Conservation (phyloP, 352 stramenopile genomes). For the Globisporangium middletonii region DNA sequence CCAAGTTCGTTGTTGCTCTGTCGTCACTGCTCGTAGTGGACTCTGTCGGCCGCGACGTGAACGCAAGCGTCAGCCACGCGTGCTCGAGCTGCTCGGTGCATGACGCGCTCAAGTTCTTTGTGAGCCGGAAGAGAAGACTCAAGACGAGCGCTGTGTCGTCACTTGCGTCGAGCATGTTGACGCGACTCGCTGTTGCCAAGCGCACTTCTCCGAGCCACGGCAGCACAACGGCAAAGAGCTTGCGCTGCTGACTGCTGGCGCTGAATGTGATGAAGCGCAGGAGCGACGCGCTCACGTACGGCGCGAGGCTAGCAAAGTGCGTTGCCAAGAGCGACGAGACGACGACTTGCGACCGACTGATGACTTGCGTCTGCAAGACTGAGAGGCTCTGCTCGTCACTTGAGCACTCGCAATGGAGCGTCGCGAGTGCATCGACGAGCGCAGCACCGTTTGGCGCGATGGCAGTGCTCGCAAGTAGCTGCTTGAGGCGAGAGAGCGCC, state of each 20-base stretch:
- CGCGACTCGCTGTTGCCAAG: conserved; percentile 1
- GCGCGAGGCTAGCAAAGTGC: conserved; percentile 23
- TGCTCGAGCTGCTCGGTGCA: conserved; percentile 58
- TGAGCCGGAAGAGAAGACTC: conserved; percentile 48
- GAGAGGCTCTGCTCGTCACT: conserved; percentile 4
- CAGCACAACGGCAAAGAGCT: conserved; percentile 43
- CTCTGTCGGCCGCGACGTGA: conserved; percentile 15
- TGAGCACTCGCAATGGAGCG: conserved; percentile 2
- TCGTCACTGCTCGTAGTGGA: conserved; percentile 5
- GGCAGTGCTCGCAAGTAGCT: conserved; percentile 5
- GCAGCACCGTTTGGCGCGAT: conserved; percentile 6
- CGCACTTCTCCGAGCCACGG: conserved; percentile 49
- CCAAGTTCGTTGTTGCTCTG: conserved; percentile 12
- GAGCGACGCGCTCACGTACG: conserved; percentile 33
- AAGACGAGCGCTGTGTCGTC: conserved; percentile 19
- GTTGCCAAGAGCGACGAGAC: conserved; percentile 26
- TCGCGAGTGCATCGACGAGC: conserved; percentile 20
- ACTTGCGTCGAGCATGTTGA: background rate
- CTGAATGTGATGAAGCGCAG: conserved; percentile 34
- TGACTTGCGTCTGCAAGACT: conserved; percentile 17
- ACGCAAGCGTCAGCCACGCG: conserved; percentile 55
- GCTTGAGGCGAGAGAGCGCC: conserved; percentile 20
- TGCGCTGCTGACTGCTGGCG: conserved; percentile 31
- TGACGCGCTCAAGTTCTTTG: conserved; percentile 24
- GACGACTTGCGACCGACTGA: conserved; percentile 25